These are phyloP conservation scores for Zarea fungicola DNA, from an alignment of 2,329 filamentous ascomycete genomes.

Conservation along the genomic window DNA sequence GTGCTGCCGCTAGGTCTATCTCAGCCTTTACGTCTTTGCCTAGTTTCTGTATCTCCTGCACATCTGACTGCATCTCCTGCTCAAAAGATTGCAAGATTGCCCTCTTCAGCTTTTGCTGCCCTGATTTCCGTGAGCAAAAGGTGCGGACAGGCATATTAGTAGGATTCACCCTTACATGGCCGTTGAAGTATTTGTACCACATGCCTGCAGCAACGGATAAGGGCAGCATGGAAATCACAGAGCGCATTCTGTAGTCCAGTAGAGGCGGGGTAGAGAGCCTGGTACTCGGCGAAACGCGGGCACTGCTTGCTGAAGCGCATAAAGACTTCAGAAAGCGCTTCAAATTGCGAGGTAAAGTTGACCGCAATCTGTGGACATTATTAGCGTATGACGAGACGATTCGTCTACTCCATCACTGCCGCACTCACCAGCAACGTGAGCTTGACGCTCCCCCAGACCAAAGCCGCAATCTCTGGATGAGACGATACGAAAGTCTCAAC, in stretches of 20 bases:
- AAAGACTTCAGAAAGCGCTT: neutral
- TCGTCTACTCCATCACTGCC: too few relatives aligned
- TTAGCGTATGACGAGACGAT: neutral
- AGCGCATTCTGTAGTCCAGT: slow-evolving; percentile 18
- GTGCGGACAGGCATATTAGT: neutral
- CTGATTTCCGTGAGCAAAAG: neutral
- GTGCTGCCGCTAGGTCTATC: neutral
- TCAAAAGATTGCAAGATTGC: neutral
- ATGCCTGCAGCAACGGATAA: slow-evolving; percentile 31
- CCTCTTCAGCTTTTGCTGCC: neutral
- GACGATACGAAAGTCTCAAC: slow-evolving; percentile 34
- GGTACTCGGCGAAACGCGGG: neutral
- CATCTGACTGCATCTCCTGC: neutral
- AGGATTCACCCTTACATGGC: neutral
- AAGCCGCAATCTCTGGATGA: slow-evolving; percentile 30
- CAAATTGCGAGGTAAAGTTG: neutral
- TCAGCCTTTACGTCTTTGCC: neutral
- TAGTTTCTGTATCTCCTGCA: neutral
- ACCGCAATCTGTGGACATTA: neutral
- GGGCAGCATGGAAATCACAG: slow-evolving; percentile 29
- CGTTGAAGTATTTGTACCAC: slow-evolving; percentile 23
- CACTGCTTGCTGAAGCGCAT: neutral
- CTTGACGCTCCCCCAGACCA: slow-evolving; percentile 40
- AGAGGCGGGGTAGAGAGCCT: neutral
- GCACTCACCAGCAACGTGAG: slow-evolving; percentile 32